Conservation (phyloP, 495 filamentous ascomycete species). For the Haplographium delicatum region DNA sequence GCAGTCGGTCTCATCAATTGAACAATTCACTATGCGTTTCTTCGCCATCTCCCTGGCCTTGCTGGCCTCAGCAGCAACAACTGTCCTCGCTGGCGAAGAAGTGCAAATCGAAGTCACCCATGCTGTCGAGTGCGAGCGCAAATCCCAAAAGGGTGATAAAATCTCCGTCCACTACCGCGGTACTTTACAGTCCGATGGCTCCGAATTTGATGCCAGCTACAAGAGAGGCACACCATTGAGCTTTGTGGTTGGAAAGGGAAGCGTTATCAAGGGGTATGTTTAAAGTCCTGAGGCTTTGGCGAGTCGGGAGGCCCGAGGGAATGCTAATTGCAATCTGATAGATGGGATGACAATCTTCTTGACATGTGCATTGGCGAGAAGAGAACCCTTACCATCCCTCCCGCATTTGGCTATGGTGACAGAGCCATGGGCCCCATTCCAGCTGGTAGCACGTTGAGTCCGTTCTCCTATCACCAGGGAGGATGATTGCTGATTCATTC, state of each 20-base stretch:
- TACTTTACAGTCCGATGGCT: slow-evolving; percentile 54
- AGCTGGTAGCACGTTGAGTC: slow-evolving; percentile 66
- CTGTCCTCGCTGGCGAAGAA: slow-evolving; percentile 45
- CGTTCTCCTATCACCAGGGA: slow-evolving; percentile 18
- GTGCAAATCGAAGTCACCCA: slow-evolving; percentile 73
- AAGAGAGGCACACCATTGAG: slow-evolving; percentile 67
- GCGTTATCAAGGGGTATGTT: slow-evolving; percentile 78
- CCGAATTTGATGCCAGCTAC: slow-evolving; percentile 62
- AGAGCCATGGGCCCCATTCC: slow-evolving; percentile 73
- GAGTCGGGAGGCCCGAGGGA: neutral
- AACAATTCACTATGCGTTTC: slow-evolving; percentile 45
- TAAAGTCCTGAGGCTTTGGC: neutral
- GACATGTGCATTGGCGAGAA: slow-evolving; percentile 98
- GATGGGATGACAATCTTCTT: slow-evolving; percentile 85
- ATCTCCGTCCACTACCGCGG: slow-evolving; percentile 86
- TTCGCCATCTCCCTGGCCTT: slow-evolving; percentile 51
- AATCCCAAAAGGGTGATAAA: slow-evolving; percentile 68
- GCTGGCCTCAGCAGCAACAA: slow-evolving; percentile 46
- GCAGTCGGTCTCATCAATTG: slow-evolving; percentile 1
- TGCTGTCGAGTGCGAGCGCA: slow-evolving; percentile 65
- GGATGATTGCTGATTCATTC: slow-evolving; percentile 23
- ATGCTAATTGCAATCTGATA: slow-evolving; percentile 18
- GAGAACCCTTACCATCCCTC: slow-evolving; percentile 86
- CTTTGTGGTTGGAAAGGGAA: slow-evolving; percentile 72
- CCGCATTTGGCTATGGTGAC: slow-evolving; percentile 77